phyloP scores from a whole-genome alignment of 2,329 filamentous ascomycete species.

The Moelleriella libera region DNA sequence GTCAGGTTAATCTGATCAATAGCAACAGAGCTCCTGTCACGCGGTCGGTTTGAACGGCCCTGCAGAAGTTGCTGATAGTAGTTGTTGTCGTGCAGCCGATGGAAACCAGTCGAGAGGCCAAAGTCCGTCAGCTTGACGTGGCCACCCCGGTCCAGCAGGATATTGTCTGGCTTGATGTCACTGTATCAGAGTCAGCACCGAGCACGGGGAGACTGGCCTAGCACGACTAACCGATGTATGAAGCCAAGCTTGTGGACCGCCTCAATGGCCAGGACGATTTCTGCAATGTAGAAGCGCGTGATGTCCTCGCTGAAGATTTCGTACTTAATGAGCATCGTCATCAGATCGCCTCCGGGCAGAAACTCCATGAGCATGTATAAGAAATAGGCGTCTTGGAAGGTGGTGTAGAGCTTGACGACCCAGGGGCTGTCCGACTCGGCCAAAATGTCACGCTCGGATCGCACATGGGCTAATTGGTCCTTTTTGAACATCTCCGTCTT shows the following conservation, averaged over 20 bases:
- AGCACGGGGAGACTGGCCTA: not conserved
- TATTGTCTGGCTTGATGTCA: conserved; percentile 99
- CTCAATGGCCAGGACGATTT: conserved; percentile 96
- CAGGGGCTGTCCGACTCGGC: conserved; percentile 99
- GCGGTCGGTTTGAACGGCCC: conserved; percentile 55
- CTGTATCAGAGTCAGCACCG: conserved; percentile 26
- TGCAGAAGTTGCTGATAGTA: conserved; percentile 96
- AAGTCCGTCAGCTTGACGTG: conserved; percentile 99
- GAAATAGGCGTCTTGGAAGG: conserved; percentile 93
- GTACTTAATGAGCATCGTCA: conserved; percentile 99
- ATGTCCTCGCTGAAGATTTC: conserved; percentile 99
- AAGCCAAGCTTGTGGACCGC: conserved; percentile 96
- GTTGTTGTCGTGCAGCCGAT: conserved; percentile 93
- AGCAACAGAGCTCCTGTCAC: conserved; percentile 84
- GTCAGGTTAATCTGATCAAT: conserved; percentile 97
- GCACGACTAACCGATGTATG: conserved; percentile 69
- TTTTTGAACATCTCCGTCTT: conserved; percentile 99
- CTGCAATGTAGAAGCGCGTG: conserved; percentile 97
- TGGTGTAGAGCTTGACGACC: conserved; percentile 97
- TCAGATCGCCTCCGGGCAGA: conserved; percentile 90
- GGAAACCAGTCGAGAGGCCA: conserved; percentile 92
- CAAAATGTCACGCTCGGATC: conserved; percentile 92
- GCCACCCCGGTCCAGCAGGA: conserved; percentile 83
- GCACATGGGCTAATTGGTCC: conserved; percentile 93
- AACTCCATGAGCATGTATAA: conserved; percentile 99